Conservation (phyloP, 2,329 filamentous ascomycete species). For the Akanthomyces uredinophilus region DNA sequence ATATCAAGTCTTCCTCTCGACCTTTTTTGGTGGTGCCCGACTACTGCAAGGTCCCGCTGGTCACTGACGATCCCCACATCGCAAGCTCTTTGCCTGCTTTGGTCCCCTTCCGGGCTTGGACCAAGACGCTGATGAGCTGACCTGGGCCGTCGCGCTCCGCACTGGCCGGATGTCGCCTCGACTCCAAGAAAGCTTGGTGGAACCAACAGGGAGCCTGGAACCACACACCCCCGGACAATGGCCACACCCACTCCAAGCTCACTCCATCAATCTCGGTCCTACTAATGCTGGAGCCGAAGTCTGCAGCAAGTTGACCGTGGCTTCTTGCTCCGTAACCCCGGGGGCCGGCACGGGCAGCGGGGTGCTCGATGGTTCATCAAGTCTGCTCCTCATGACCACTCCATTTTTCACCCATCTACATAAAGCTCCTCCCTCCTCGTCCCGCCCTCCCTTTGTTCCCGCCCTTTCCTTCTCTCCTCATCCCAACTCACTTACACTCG, state of each 20-base stretch:
- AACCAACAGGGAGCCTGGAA: neutral
- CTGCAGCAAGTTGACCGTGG: neutral
- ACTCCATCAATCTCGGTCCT: neutral
- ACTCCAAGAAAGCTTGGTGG: neutral
- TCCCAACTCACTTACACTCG: slow-evolving; percentile 28
- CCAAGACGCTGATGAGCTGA: neutral
- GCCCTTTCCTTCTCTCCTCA: slow-evolving; percentile 15
- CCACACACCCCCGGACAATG: neutral
- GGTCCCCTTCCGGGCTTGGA: neutral
- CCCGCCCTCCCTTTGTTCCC: slow-evolving; percentile 20
- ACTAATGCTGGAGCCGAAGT: neutral
- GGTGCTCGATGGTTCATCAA: neutral
- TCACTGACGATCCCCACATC: neutral
- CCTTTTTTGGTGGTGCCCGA: neutral
- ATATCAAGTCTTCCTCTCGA: neutral
- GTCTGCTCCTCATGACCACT: neutral
- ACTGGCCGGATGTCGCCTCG: neutral
- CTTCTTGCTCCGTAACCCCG: neutral
- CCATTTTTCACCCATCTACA: slow-evolving; percentile 18
- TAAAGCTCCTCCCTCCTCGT: slow-evolving; percentile 23
- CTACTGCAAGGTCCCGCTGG: neutral
- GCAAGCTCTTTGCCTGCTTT: neutral
- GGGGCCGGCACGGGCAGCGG: neutral
- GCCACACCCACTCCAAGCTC: neutral
- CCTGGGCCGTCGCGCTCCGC: neutral